Base-by-base conservation (phyloP, 1,139 yeast species). In the Yamadazyma dushanensis region DNA sequence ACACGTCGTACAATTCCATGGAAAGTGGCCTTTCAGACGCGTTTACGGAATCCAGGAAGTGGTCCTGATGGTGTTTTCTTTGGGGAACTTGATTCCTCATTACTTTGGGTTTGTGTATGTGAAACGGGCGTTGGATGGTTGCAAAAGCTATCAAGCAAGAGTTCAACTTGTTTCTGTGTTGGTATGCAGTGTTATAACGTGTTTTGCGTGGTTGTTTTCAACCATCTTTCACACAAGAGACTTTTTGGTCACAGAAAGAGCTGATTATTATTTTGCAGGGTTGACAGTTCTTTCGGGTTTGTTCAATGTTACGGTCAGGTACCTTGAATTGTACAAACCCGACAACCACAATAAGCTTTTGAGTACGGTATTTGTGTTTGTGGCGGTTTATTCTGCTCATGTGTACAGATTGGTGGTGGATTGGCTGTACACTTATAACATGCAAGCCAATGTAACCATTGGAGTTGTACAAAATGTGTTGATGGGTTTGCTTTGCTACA, bases 241-340 rank as follows among this genome's bases (percentile, higher is more conserved):
- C 56, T 73, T 83, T 28, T 56, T 76, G 37, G 40, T 82, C 19
- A 88, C 98, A 1, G 98, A 92, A 56, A 75, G 85, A 42, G 59
- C 89, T 31, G 98, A 92, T 60, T 92, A 92, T 60, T 90, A 85
- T 57, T 83, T 89, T 52, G 98, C 98, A 0, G 97, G 96, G 1
- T 76, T 83, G 36, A 85, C 96, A 0, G 95, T 92, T 4, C 59
- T 88, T 26, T 68, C 80, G 26, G 96, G 95, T 1, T 78, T 89
- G 48, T 86, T 68, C 96, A 35, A 69, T 75, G 16, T 74, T 76
- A 52, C 66, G 77, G 31, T 63, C 83, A 13, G 86, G 82, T 50
- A 53, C 54, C 24, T 31, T 13, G 18, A 25, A 6, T 24, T 31
- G 18, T 18, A 50, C 50, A 11, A 34, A 53, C 8, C 53, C 41